phyloP scores from a whole-genome alignment of 2,329 filamentous ascomycete genomes.

The Clonostachys rosea region DNA sequence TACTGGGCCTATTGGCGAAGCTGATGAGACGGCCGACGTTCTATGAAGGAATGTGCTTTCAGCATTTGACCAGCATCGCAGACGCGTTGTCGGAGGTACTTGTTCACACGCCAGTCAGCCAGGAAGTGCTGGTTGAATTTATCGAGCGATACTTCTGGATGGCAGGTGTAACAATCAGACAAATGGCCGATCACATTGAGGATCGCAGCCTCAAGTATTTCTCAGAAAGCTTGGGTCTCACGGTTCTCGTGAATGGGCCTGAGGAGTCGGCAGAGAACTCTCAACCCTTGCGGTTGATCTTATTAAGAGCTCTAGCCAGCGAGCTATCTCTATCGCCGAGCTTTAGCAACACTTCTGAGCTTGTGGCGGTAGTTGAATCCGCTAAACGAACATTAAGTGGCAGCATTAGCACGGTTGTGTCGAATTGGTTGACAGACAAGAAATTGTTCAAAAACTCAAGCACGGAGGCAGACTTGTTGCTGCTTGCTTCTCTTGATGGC shows the following conservation, averaged over 20 bases:
- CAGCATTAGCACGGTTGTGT: constrained; percentile 13
- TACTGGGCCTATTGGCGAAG: constrained; percentile 41
- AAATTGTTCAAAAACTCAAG: constrained; percentile 16
- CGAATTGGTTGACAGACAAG: constrained; percentile 19
- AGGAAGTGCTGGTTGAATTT: constrained; percentile 20
- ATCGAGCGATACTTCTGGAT: constrained; percentile 22
- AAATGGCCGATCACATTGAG: constrained; percentile 37
- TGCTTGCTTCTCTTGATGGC: constrained; percentile 26
- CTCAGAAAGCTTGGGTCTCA: constrained; percentile 11
- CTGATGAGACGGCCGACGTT: constrained; percentile 47
- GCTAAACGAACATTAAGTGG: constrained; percentile 5
- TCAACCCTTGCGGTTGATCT: constrained; percentile 22
- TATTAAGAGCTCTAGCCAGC: constrained; percentile 25
- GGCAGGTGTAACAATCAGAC: constrained; percentile 25
- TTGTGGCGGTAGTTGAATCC: constrained; percentile 12
- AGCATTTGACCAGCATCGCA: constrained; percentile 24
- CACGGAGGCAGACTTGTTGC: constrained; percentile 12
- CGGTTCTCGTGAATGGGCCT: no score
- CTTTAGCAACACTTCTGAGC: constrained; percentile 12
- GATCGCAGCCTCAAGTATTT: constrained; percentile 32
- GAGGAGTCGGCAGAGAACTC: no score
- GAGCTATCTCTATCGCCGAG: constrained; percentile 19
- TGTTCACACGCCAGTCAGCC: constrained; percentile 1
- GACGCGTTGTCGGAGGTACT: constrained; percentile 12
- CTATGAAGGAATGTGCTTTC: constrained; percentile 39